phyloP scores from a whole-genome alignment of 1,284 basidiomycete species.

The Ustilago xerochloae region DNA sequence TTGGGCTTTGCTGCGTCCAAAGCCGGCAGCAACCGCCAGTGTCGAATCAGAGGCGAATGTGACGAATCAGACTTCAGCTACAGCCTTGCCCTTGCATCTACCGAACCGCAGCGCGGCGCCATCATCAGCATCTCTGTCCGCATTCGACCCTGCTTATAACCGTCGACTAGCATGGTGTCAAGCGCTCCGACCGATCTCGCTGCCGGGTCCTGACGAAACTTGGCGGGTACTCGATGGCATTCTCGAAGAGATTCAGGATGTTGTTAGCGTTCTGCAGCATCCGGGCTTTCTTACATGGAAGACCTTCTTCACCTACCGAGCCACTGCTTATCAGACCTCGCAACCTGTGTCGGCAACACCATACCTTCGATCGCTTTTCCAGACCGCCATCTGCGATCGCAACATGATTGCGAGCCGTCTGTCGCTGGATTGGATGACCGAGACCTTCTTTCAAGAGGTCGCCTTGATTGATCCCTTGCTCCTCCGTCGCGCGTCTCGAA shows the following conservation, averaged over 20 bases:
- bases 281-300: conserved; percentile 38
- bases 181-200: conserved; percentile 76
- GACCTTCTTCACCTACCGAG: conserved; percentile 38
- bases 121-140: conserved; percentile 72
- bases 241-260: conserved; percentile 74
- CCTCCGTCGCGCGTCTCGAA: conserved; percentile 24
- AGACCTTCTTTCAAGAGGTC: conserved; percentile 44
- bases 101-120: conserved; percentile 50
- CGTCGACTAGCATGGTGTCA: conserved; percentile 79
- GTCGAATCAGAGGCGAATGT: background rate
- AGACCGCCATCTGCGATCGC: conserved; percentile 47
- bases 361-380: conserved; percentile 40
- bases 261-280: conserved; percentile 27
- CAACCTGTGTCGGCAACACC: conserved; percentile 28
- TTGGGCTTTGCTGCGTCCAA: conserved; percentile 19
- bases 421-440: conserved; percentile 39
- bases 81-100: conserved; percentile 1
- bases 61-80: background rate
- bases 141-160: conserved; percentile 78
- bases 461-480: conserved; percentile 44
- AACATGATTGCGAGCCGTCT: conserved; percentile 46
- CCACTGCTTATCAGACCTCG: conserved; percentile 24
- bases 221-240: conserved; percentile 73
- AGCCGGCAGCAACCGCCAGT: background rate
- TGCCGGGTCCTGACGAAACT: conserved; percentile 72